These are phyloP conservation scores for Xanthoparmelia taractica DNA, from an alignment of 495 filamentous ascomycete species.

Conservation along the genomic window DNA sequence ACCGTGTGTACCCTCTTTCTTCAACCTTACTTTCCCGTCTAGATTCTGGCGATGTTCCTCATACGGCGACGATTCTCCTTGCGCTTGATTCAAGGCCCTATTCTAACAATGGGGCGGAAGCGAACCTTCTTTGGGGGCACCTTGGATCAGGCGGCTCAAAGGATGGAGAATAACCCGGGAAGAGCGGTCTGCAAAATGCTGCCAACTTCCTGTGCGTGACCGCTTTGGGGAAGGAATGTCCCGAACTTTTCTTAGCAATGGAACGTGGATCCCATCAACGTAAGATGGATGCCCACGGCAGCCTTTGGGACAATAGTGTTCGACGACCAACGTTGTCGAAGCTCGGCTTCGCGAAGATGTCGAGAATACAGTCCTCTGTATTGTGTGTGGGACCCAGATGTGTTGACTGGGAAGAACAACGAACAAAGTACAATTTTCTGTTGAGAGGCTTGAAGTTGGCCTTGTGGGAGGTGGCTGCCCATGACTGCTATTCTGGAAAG, in stretches of 20 bases:
- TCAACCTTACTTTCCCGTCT: neutral
- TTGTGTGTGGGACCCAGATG: neutral
- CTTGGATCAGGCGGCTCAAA: neutral
- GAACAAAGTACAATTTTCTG: neutral
- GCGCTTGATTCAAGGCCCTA: neutral
- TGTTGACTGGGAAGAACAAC: neutral
- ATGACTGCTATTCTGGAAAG: neutral
- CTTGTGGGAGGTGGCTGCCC: neutral
- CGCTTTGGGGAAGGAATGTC: neutral
- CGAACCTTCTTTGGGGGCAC: neutral
- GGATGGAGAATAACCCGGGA: neutral
- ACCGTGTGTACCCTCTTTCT: neutral
- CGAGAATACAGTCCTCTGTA: neutral
- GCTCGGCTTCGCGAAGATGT: neutral
- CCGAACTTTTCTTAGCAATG: neutral
- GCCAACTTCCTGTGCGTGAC: neutral
- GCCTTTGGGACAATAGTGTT: neutral
- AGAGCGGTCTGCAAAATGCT: neutral
- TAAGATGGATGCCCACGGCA: neutral
- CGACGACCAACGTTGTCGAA: neutral
- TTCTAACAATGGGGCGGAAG: neutral
- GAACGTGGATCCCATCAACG: neutral
- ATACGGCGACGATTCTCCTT: neutral
- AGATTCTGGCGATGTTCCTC: neutral
- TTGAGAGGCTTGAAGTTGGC: neutral